A percentile compares a stretch with the other conserved stretches of the same genome.
Conservation (phyloP, 768 basidiomycete species). For the Mycena kentingensis region DNA sequence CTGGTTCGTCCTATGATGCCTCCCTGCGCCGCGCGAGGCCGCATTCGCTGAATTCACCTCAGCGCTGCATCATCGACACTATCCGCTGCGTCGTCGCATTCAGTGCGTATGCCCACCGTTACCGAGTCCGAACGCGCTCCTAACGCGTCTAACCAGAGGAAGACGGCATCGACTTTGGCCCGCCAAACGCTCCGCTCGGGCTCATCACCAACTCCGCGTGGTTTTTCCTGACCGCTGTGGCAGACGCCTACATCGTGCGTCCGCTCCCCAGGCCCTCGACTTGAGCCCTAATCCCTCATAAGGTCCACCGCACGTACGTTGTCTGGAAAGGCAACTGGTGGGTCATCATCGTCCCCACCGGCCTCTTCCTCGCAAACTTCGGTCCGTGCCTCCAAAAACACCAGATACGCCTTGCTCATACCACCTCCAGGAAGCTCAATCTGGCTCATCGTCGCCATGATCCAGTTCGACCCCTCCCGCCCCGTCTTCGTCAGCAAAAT, state of each 20-base stretch:
- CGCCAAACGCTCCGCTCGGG: neutral
- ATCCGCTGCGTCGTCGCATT: neutral
- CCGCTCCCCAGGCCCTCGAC: neutral
- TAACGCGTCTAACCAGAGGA: neutral
- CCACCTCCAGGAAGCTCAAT: neutral
- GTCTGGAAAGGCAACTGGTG: neutral
- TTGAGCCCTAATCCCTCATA: neutral
- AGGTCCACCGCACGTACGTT: neutral
- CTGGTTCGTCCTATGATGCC: too few relatives aligned
- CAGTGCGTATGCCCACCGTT: neutral
- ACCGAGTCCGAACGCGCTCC: too few relatives aligned
- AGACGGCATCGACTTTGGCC: neutral
- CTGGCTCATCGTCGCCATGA: neutral
- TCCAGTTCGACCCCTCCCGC: neutral
- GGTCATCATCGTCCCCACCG: neutral
- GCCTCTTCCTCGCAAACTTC: neutral
- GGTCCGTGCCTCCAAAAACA: neutral
- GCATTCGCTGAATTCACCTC: too few relatives aligned
- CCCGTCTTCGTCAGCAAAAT: neutral
- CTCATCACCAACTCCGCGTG: neutral
- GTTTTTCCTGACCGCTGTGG: neutral
- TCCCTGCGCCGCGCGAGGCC: too few relatives aligned
- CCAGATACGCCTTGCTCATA: neutral
- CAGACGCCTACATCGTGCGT: conserved; percentile 3
- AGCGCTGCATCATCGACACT: conserved; percentile 2